These are phyloP conservation scores for Excoecaria cochinchinensis DNA, from an alignment of 345 rosid genomes.

Conservation along the genomic window DNA sequence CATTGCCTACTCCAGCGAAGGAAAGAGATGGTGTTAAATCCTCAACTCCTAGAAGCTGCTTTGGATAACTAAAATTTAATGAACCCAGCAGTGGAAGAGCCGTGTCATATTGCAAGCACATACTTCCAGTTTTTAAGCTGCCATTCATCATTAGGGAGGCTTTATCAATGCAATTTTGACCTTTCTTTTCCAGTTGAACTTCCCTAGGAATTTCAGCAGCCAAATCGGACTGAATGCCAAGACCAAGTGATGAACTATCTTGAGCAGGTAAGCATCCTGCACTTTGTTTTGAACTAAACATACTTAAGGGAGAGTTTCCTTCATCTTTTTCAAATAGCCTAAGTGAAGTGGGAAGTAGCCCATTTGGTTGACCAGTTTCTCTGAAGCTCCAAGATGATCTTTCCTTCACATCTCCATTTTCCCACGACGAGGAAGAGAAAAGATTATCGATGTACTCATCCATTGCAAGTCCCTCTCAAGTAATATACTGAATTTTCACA, in stretches of 20 bases:
- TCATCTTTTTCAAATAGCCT: slow-evolving; percentile 22
- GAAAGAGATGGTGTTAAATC: slow-evolving; percentile 24
- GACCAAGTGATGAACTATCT: slow-evolving; percentile 26
- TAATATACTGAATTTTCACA: background rate
- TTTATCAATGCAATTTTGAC: slow-evolving; percentile 20
- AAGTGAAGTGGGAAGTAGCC: slow-evolving; percentile 21
- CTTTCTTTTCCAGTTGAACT: slow-evolving; percentile 13
- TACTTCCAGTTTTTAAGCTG: slow-evolving; percentile 24
- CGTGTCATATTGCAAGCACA: slow-evolving; percentile 21
- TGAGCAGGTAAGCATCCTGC: slow-evolving; percentile 26
- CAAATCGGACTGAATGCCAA: slow-evolving; percentile 27
- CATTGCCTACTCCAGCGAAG: slow-evolving; percentile 10
- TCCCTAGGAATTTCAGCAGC: slow-evolving; percentile 22
- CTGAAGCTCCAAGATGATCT: slow-evolving; percentile 29
- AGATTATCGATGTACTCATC: slow-evolving; percentile 40
- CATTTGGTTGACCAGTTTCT: slow-evolving; percentile 28
- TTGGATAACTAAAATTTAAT: slow-evolving; percentile 21
- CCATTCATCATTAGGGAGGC: slow-evolving; percentile 22
- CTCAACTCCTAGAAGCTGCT: slow-evolving; percentile 24
- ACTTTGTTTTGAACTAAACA: slow-evolving; percentile 23
- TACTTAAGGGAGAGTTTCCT: slow-evolving; percentile 20
- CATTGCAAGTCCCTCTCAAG: slow-evolving; percentile 21
- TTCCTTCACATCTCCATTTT: slow-evolving; percentile 30
- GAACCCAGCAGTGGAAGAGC: slow-evolving; percentile 13
- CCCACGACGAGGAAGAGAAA: slow-evolving; percentile 33